A percentile compares a stretch with the other conserved stretches of the same genome.
Conservation (phyloP, 129 eudicot species). For the Scalesia atractyloides region DNA sequence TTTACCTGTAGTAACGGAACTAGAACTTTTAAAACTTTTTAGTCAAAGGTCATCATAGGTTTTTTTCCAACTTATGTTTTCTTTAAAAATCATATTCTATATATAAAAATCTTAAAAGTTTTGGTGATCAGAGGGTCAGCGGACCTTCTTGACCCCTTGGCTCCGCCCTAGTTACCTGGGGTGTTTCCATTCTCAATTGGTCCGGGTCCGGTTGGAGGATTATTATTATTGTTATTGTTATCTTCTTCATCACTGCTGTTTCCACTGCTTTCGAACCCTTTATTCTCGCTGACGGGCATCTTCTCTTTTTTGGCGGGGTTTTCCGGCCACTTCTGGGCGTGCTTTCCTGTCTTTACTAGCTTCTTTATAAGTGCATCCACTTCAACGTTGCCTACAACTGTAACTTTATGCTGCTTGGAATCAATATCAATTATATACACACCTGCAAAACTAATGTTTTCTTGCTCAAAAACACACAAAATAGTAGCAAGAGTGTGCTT, state of each 20-base stretch:
- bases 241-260: conserved; percentile 58
- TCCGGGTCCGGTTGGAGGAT: conserved; percentile 24
- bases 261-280: conserved; percentile 38
- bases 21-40: too few relatives aligned
- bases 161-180: conserved; percentile 15
- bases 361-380: conserved; percentile 74
- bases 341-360: conserved; percentile 68
- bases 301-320: conserved; percentile 46
- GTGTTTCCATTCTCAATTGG: conserved; percentile 25
- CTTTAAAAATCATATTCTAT: too few relatives aligned
- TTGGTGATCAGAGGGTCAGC: too few relatives aligned
- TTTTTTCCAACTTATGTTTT: too few relatives aligned
- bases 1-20: conserved; percentile 8
- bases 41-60: too few relatives aligned
- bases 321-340: conserved; percentile 80
- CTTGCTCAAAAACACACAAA: conserved; percentile 14
- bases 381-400: conserved; percentile 71
- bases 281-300: conserved; percentile 19
- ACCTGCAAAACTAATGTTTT: conserved; percentile 43
- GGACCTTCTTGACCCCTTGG: too few relatives aligned
- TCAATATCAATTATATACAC: conserved; percentile 73
- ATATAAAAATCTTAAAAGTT: too few relatives aligned
- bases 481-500: neutral
- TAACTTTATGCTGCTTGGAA: conserved; percentile 70
- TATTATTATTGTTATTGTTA: conserved; percentile 18